Conservation (phyloP, 805 yeast species). For the Trichomonascus vanleenenianus region DNA sequence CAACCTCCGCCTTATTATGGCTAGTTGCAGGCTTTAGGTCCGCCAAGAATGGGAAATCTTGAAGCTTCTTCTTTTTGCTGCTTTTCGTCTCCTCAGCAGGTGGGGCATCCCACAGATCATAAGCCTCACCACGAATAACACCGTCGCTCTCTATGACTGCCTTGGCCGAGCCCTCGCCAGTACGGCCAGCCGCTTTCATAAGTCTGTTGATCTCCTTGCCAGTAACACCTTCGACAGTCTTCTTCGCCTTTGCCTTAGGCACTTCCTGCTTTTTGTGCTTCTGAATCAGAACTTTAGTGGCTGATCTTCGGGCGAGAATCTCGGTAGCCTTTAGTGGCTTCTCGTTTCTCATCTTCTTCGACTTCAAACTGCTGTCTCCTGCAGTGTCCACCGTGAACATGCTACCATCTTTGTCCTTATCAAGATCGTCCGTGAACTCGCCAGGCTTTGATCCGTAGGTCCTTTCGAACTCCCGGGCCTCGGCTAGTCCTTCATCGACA, state of each 20-base stretch:
- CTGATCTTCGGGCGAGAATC: slow-evolving; percentile 69
- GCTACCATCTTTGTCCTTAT: slow-evolving; percentile 34
- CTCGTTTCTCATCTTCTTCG: slow-evolving; percentile 36
- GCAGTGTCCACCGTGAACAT: slow-evolving; percentile 62
- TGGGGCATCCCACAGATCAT: slow-evolving; percentile 66
- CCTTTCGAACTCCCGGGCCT: slow-evolving; percentile 50
- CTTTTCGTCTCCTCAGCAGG: slow-evolving; percentile 15
- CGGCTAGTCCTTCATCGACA: slow-evolving; percentile 62
- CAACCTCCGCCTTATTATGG: slow-evolving; percentile 18
- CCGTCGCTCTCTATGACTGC: slow-evolving; percentile 62
- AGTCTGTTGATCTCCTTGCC: slow-evolving; percentile 56
- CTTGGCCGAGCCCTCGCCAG: slow-evolving; percentile 44
- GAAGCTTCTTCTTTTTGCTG: slow-evolving; percentile 6
- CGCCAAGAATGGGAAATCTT: slow-evolving; percentile 2
- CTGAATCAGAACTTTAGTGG: slow-evolving; percentile 55
- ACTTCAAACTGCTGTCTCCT: slow-evolving; percentile 42
- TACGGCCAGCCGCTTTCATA: slow-evolving; percentile 71
- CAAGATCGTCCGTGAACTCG: neutral
- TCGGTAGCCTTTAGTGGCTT: slow-evolving; percentile 50
- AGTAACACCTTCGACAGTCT: slow-evolving; percentile 52
- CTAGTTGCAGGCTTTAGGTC: slow-evolving; percentile 21
- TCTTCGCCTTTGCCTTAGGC: slow-evolving; percentile 30
- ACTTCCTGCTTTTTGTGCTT: slow-evolving; percentile 28
- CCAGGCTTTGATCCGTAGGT: slow-evolving; percentile 13
- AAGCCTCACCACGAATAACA: slow-evolving; percentile 38